Base-by-base conservation (phyloP, 2,329 filamentous ascomycete species). In the Periconia sp. region DNA sequence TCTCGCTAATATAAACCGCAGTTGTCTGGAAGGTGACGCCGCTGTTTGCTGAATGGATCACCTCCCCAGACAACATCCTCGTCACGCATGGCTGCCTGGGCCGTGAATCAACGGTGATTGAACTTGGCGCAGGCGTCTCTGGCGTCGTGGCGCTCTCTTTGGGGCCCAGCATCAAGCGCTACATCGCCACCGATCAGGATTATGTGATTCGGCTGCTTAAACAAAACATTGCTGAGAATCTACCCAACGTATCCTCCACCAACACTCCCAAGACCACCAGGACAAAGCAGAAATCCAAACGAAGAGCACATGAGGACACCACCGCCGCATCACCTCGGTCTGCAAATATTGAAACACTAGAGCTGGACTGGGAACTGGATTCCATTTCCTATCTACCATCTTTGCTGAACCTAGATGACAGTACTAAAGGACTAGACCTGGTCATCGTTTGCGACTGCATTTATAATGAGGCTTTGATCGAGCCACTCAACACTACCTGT, bases 1-100 rank as follows among this genome's bases (percentile, higher is more conserved):
- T 14, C 37, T 58, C 53, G 54, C 61, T 60, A 58, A 61, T 19
- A n/a, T 23, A 11, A n/a, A 44, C 41, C 47, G 18, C 55, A 89
- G 92, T 96, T 17, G 79, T 97, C 9, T 99, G 94, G 94, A 92
- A 90, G 73, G 88, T 96, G 61, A 93, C 91, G 0, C 91, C 92
- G 9, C 79, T 86, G 43, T 86, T 97, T 67, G 90, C 92, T 19
- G 79, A 85, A 59, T 97, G 91, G 91, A 81, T 97, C 44, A 80
- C 85, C 33, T 80, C 81, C 3, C 73, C 81, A n/a, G 23, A 33
- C 1, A 92, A 91, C 70, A 72, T 85, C 0, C 80, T 97, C 45
- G 85, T 87, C 75, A 71, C 74, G 37, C 64, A 74, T 52, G 76
- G 74, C 44, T 65, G 87, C 47, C 78, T 93, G 8, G 73, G 77